Conservation (phyloP, 1,284 basidiomycete genomes). For the Laetiporus sulphureus region DNA sequence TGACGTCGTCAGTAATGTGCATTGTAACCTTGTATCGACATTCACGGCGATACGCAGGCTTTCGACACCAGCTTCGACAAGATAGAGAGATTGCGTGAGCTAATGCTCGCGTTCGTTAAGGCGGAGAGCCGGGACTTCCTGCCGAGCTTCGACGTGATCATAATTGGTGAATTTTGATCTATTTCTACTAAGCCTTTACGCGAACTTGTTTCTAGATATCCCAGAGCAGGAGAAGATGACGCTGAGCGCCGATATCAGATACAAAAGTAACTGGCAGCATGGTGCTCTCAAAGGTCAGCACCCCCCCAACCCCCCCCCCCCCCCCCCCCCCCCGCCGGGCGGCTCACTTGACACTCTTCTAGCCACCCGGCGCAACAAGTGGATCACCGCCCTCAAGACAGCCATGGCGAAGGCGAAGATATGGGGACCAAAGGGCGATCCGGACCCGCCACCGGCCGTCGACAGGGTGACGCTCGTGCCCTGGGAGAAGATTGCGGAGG, state of each 20-base stretch:
- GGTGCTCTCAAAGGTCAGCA: slow-evolving; percentile 60
- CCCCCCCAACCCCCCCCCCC: slow-evolving; percentile 8
- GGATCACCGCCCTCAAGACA: slow-evolving; percentile 83
- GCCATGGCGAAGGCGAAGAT: slow-evolving; percentile 67
- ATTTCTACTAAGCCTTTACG: neutral
- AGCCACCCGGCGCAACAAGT: slow-evolving; percentile 83
- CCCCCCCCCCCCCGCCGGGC: neutral
- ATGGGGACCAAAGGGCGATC: slow-evolving; percentile 70
- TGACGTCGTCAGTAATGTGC: slow-evolving; percentile 47
- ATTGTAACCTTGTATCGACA: too few species aligned
- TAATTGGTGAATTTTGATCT: slow-evolving; percentile 41
- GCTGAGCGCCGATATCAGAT: slow-evolving; percentile 80
- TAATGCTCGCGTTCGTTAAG: slow-evolving; percentile 80
- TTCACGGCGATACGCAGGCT: too few species aligned
- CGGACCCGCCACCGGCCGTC: slow-evolving; percentile 45
- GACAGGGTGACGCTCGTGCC: slow-evolving; percentile 66
- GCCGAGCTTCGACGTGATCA: slow-evolving; percentile 64
- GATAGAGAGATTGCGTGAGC: slow-evolving; percentile 70
- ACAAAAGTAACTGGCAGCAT: slow-evolving; percentile 88
- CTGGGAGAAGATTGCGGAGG: slow-evolving; percentile 44
- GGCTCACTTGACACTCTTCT: neutral
- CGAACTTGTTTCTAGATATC: slow-evolving; percentile 48
- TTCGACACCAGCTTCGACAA: slow-evolving; percentile 81
- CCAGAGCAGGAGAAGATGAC: slow-evolving; percentile 78
- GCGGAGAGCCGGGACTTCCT: slow-evolving; percentile 67